Percentiles rank a stretch among this genome's conserved stretches.
Evolutionary conservation across 1,284 basidiomycete species (phyloP).

Genomic region (Ceratobasidium theobromae): DNA sequence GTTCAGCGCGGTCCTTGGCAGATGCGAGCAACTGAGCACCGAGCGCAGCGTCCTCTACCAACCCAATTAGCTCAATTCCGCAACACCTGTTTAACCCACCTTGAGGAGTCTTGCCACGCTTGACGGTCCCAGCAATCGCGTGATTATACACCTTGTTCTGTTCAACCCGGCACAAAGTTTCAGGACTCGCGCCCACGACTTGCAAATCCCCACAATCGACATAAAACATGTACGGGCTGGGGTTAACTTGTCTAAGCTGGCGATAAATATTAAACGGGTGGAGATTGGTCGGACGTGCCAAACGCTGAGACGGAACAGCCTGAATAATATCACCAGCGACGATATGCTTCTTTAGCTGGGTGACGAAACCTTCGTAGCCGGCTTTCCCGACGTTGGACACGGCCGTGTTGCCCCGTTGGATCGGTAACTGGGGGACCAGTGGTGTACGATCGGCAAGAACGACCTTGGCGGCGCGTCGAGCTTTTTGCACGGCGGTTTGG

Average conservation of each 20-base stretch:
- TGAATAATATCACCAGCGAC: slow-evolving; percentile 98
- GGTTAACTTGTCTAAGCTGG: slow-evolving; percentile 91
- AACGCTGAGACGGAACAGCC: slow-evolving; percentile 93
- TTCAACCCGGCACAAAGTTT: slow-evolving; percentile 96
- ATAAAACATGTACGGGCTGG: slow-evolving; percentile 99
- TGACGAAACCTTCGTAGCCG: slow-evolving; percentile 93
- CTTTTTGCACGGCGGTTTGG: slow-evolving; percentile 76
- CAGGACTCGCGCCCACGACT: slow-evolving; percentile 95
- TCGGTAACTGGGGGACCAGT: slow-evolving; percentile 60
- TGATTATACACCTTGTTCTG: slow-evolving; percentile 93
- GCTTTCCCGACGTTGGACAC: slow-evolving; percentile 91
- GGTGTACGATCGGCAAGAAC: slow-evolving; percentile 62
- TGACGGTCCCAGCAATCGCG: slow-evolving; percentile 95
- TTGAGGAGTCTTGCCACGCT: slow-evolving; percentile 80
- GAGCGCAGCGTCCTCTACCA: slow-evolving; percentile 80
- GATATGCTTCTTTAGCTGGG: slow-evolving; percentile 90
- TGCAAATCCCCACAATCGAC: slow-evolving; percentile 91
- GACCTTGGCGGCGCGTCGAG: slow-evolving; percentile 69
- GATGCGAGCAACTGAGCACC: slow-evolving; percentile 75
- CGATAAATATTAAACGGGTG: slow-evolving; percentile 98
- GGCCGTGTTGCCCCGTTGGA: slow-evolving; percentile 52
- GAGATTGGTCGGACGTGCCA: slow-evolving; percentile 80
- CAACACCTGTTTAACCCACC: slow-evolving; percentile 52
- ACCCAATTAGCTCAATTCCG: neutral
- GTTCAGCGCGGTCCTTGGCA: slow-evolving; percentile 95